These are phyloP conservation scores for Sporothrix humicola DNA, from an alignment of 2,329 filamentous ascomycete species.

Conservation along the genomic window DNA sequence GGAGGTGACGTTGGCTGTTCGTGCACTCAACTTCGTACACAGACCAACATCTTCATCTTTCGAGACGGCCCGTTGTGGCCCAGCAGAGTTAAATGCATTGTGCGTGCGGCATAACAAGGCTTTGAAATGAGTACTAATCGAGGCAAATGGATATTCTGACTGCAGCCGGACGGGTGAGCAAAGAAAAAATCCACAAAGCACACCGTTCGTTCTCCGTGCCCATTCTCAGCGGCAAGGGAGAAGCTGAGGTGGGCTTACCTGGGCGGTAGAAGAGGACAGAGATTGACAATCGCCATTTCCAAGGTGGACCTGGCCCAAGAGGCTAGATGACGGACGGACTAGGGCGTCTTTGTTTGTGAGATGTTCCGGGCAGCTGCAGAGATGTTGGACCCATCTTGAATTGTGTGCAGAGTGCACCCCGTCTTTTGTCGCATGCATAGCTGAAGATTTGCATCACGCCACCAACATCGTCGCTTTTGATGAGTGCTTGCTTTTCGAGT, in stretches of 20 bases:
- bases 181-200: slow-evolving; percentile 4
- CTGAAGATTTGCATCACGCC: slow-evolving; percentile 17
- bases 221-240: neutral
- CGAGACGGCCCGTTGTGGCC: neutral
- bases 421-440: neutral
- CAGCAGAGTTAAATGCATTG: neutral
- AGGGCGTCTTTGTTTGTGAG: neutral
- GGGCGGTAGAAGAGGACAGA: neutral
- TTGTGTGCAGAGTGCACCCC: slow-evolving; percentile 18
- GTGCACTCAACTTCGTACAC: no score
- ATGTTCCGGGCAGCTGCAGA: neutral
- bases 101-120: slow-evolving; percentile 9
- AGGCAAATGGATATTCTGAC: slow-evolving; percentile 12
- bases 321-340: neutral
- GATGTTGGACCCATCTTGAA: neutral
- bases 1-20: neutral
- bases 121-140: neutral
- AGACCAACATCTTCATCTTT: neutral
- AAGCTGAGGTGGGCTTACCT: neutral
- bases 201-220: neutral
- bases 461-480: slow-evolving; percentile 9
- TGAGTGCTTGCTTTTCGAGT: neutral
- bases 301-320: neutral
- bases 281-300: neutral
- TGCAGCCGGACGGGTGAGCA: neutral